Conservation (phyloP, 1,139 yeast species). For the Yamadazyma friedrichii region DNA sequence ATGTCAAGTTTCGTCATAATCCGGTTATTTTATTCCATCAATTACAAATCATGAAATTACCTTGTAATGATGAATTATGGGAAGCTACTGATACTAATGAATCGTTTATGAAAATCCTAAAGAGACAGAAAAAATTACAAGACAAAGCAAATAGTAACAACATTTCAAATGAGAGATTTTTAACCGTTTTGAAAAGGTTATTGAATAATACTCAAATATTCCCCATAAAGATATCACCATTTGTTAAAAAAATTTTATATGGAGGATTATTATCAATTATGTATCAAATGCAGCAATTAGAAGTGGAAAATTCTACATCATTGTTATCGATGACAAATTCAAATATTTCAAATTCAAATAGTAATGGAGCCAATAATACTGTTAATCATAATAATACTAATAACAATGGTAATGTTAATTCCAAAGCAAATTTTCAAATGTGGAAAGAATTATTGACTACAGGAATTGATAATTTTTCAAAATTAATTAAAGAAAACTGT, state of each 20-base stretch:
- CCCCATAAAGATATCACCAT: constrained; percentile 23
- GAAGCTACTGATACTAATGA: constrained; percentile 47
- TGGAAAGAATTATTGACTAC: constrained; percentile 68
- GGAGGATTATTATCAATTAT: constrained; percentile 72
- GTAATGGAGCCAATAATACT: too few species aligned
- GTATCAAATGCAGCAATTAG: constrained; percentile 77
- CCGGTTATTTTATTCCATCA: constrained; percentile 70
- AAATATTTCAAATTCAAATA: background rate
- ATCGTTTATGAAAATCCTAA: constrained; percentile 40
- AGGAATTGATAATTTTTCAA: constrained; percentile 50
- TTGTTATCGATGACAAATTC: constrained; percentile 32
- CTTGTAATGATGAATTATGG: constrained; percentile 75
- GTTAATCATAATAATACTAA: too few species aligned
- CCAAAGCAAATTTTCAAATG: constrained; percentile 29
- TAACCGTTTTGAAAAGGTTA: constrained; percentile 34
- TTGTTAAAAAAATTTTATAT: constrained; percentile 65
- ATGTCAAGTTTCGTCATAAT: constrained; percentile 73
- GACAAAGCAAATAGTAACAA: constrained; percentile 13
- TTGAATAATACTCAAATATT: constrained; percentile 20
- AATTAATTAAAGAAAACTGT: constrained; percentile 12
- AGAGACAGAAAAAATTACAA: constrained; percentile 33
- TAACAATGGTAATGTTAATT: background rate
- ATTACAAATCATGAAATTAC: constrained; percentile 66
- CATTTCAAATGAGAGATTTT: constrained; percentile 30
- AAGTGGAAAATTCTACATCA: constrained; percentile 51